Percentiles rank a stretch among this genome's conserved stretches.
Conservation (phyloP, 2,329 filamentous ascomycete species). For the Fusarium sarcochroum region DNA sequence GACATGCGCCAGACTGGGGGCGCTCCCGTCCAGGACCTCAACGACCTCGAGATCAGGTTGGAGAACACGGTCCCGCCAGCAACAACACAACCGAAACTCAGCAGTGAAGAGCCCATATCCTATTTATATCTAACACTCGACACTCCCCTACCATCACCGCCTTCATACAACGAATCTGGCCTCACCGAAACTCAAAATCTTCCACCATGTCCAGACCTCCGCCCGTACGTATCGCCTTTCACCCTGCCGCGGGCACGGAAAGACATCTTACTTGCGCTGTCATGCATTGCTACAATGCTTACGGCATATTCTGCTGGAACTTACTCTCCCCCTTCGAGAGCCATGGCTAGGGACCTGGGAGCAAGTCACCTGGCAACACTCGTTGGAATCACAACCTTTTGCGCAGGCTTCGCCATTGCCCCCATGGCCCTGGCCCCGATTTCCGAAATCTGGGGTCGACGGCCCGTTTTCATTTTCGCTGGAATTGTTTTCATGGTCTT, state of each 20-base stretch:
- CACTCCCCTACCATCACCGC: constrained; percentile 54
- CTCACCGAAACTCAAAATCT: constrained; percentile 52
- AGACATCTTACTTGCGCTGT: constrained; percentile 77
- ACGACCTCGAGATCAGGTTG: constrained; percentile 40
- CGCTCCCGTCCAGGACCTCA: constrained; percentile 13
- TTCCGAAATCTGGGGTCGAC: constrained; percentile 88
- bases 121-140: constrained; percentile 60
- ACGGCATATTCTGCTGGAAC: constrained; percentile 87
- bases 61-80: constrained; percentile 25
- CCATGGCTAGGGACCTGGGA: constrained; percentile 76
- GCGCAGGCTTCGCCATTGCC: constrained; percentile 82
- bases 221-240: constrained; percentile 77
- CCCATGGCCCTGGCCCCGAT: constrained; percentile 93
- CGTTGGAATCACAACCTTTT: constrained; percentile 85
- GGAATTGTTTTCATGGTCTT: constrained; percentile 79
- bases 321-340: constrained; percentile 77
- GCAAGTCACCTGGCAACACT: constrained; percentile 76
- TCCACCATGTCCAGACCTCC: constrained; percentile 75
- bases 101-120: constrained; percentile 51
- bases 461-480: constrained; percentile 83
- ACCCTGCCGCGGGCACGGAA: constrained; percentile 80
- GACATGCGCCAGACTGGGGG: constrained; percentile 17
- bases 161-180: constrained; percentile 31
- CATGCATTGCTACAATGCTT: constrained; percentile 80
- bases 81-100: constrained; percentile 15